Percentiles rank a stretch among this genome's conserved stretches.
Evolutionary conservation across 2,329 filamentous ascomycete species (phyloP).

Genomic region (Parastagonospora nodorum): DNA sequence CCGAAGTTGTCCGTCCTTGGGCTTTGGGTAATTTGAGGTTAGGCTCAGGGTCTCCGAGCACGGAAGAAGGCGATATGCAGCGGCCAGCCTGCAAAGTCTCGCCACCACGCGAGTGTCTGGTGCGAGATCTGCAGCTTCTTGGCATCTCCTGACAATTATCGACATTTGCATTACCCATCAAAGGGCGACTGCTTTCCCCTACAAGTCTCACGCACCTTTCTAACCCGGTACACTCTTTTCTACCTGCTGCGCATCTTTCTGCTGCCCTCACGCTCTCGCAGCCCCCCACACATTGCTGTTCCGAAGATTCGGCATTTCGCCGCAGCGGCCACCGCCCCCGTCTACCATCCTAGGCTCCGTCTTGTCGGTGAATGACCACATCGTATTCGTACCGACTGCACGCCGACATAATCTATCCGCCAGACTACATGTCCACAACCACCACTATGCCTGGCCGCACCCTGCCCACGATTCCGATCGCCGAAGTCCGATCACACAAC

Average conservation of each 20-base stretch:
- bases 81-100: constrained; percentile 8
- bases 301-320: constrained; percentile 2
- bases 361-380: too few species aligned
- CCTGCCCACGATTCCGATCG: constrained; percentile 79
- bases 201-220: background rate
- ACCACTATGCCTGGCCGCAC: constrained; percentile 74
- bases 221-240: constrained; percentile 22
- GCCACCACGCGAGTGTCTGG: constrained; percentile 24
- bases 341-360: background rate
- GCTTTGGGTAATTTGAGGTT: constrained; percentile 1
- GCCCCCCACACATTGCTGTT: background rate
- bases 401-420: background rate
- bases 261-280: background rate
- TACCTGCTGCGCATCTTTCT: background rate
- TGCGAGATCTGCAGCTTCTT: constrained; percentile 21
- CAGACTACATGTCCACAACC: constrained; percentile 19
- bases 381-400: background rate
- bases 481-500: constrained; percentile 83
- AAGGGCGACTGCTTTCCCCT: constrained; percentile 3
- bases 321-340: background rate
- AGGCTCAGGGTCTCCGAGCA: constrained; percentile 12
- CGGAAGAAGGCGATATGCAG: constrained; percentile 13
- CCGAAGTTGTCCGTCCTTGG: too few species aligned
- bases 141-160: constrained; percentile 27
- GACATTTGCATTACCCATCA: constrained; percentile 8